Percentiles rank a stretch among this genome's conserved stretches.
Evolutionary conservation across 2,329 filamentous ascomycete genomes (phyloP).

Genomic region (Epichloe sp.): DNA sequence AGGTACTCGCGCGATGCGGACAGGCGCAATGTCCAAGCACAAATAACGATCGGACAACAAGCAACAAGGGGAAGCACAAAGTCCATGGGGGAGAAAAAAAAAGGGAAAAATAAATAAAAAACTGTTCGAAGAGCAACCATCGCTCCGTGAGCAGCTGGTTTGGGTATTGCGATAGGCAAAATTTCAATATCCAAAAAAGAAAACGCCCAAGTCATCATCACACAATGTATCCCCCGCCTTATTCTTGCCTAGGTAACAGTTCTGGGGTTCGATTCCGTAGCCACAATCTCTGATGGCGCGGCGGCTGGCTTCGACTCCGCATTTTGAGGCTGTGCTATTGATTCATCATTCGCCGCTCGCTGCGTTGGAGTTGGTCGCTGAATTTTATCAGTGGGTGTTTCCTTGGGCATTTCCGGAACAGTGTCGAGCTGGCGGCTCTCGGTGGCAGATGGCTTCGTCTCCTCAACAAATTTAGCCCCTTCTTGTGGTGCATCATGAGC

Average conservation of each 20-base stretch:
- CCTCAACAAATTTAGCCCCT: background rate
- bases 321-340: background rate
- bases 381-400: background rate
- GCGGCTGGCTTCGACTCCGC: background rate
- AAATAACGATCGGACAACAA: background rate
- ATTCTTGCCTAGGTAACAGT: background rate
- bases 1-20: background rate
- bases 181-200: background rate
- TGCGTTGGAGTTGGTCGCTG: too few relatives aligned
- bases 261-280: background rate
- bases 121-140: background rate
- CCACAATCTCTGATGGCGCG: background rate
- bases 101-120: background rate
- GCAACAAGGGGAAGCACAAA: background rate
- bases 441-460: background rate
- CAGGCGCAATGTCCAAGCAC: too few relatives aligned
- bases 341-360: background rate
- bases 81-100: too few relatives aligned
- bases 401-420: constrained; percentile 1
- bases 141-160: background rate
- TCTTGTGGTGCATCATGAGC: background rate
- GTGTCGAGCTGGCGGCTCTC: background rate
- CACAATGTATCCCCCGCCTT: background rate
- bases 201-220: background rate
- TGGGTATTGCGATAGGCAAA: background rate